Percentiles rank a stretch among this genome's conserved stretches.
Conservation (phyloP, 1,139 yeast species). For the Nakaseomyces kungkrabaensis region DNA sequence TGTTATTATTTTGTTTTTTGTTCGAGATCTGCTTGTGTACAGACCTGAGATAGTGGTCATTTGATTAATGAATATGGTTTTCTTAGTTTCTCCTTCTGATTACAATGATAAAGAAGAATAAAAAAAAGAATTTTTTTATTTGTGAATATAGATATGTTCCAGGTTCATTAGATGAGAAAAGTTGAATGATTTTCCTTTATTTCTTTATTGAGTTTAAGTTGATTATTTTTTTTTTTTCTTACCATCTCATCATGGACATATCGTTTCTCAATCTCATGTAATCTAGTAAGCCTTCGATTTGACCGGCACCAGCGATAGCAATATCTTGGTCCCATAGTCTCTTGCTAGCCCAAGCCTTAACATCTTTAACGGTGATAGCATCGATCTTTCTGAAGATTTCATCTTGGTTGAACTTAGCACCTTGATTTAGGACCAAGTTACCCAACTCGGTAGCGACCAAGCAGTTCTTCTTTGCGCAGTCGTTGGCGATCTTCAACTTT, state of each 20-base stretch:
- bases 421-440: slow-evolving; percentile 46
- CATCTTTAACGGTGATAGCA: slow-evolving; percentile 47
- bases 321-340: slow-evolving; percentile 78
- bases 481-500: slow-evolving; percentile 47
- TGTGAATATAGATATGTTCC: slow-evolving; percentile 1
- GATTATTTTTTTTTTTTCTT: slow-evolving; percentile 9
- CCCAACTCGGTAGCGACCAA: slow-evolving; percentile 53
- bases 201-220: background rate
- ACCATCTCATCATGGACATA: slow-evolving; percentile 81
- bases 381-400: slow-evolving; percentile 58
- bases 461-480: slow-evolving; percentile 40
- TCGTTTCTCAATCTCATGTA: slow-evolving; percentile 80
- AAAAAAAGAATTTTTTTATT: background rate
- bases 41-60: too few relatives aligned
- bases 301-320: slow-evolving; percentile 75
- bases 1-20: too few relatives aligned
- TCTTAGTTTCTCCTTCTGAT: background rate
- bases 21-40: too few relatives aligned
- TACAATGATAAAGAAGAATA: slow-evolving; percentile 4
- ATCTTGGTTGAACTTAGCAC: slow-evolving; percentile 49
- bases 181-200: background rate
- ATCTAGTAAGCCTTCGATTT: slow-evolving; percentile 72
- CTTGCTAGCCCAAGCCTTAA: slow-evolving; percentile 64
- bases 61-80: background rate
- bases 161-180: background rate